A percentile compares a stretch with the other conserved stretches of the same genome.
These are phyloP conservation scores for Globomyces pollinis-pini DNA, from an alignment of 192 early-diverging fungal genomes.

Conservation along the genomic window DNA sequence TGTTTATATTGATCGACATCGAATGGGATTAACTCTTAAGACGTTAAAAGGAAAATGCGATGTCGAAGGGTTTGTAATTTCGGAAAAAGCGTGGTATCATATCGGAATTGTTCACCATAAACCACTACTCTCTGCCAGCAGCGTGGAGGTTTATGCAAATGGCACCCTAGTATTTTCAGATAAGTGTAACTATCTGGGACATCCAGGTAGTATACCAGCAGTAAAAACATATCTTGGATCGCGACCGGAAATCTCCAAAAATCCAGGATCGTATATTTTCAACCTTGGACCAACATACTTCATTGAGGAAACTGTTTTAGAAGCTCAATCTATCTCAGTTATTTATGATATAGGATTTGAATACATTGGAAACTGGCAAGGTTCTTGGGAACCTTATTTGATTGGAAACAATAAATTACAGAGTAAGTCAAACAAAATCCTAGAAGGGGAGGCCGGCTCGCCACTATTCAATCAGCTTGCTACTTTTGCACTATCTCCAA, in stretches of 20 bases:
- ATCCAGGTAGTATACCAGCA: constrained; percentile 25
- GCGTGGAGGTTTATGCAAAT: constrained; percentile 55
- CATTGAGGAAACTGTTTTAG: constrained; percentile 47
- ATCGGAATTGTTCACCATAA: constrained; percentile 56
- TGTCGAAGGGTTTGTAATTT: constrained; percentile 48
- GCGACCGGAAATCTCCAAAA: constrained; percentile 1
- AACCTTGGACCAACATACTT: constrained; percentile 61
- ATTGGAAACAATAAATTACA: constrained; percentile 25
- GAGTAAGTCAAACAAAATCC: constrained; percentile 4
- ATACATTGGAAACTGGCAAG: constrained; percentile 59
- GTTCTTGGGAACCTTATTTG: constrained; percentile 51
- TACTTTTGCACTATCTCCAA: constrained; percentile 47
- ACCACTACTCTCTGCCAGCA: constrained; percentile 39
- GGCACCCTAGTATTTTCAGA: constrained; percentile 45
- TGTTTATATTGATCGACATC: constrained; percentile 35
- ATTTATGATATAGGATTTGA: constrained; percentile 58
- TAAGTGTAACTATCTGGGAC: constrained; percentile 48
- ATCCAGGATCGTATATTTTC: constrained; percentile 23
- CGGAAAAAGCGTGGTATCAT: constrained; percentile 59
- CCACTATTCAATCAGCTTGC: constrained; percentile 38
- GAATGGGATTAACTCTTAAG: constrained; percentile 14
- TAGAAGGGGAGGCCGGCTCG: not conserved
- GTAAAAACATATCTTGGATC: constrained; percentile 40
- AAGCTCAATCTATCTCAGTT: constrained; percentile 49
- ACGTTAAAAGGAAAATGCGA: constrained; percentile 31